Evolutionary conservation across 495 filamentous ascomycete genomes (phyloP).

Genomic region (Tetracladium setigerum): DNA sequence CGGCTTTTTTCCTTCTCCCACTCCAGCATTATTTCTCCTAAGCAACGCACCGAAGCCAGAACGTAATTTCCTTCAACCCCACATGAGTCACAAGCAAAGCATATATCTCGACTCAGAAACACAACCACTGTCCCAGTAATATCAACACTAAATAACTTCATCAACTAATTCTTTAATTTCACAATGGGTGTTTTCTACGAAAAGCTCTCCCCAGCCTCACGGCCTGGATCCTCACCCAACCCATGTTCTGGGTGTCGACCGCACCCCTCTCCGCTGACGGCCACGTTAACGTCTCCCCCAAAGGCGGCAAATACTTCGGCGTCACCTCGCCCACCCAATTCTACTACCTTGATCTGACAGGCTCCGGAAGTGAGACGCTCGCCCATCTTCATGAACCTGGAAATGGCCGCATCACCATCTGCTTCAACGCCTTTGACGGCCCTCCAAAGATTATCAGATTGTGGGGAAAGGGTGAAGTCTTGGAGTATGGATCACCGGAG

Average conservation of each 20-base stretch:
- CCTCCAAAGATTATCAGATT: slow-evolving; percentile 60
- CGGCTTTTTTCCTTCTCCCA: no score
- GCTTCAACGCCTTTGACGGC: slow-evolving; percentile 62
- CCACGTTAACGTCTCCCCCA: slow-evolving; percentile 64
- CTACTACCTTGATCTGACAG: slow-evolving; percentile 66
- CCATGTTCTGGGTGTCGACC: slow-evolving; percentile 61
- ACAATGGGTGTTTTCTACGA: slow-evolving; percentile 58
- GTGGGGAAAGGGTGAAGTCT: slow-evolving; percentile 59
- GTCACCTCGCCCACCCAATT: slow-evolving; percentile 49
- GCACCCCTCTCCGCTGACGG: slow-evolving; percentile 50
- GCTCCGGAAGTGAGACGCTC: slow-evolving; percentile 66
- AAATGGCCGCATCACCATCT: slow-evolving; percentile 63
- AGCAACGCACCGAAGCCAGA: no score
- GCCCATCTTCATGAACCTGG: slow-evolving; percentile 67
- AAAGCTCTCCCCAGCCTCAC: slow-evolving; percentile 46
- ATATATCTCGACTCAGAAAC: no score
- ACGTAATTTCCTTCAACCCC: no score
- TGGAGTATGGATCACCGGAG: slow-evolving; percentile 45
- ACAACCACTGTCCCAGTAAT: no score
- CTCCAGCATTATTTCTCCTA: no score
- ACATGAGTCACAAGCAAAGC: no score
- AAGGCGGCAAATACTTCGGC: slow-evolving; percentile 55
- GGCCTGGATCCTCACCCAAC: slow-evolving; percentile 53
- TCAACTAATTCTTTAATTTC: slow-evolving; percentile 6
- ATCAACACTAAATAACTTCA: not conserved